A percentile compares a stretch with the other conserved stretches of the same genome.
Evolutionary conservation across 73 alveolate species (phyloP).

Genomic region (Stentor coeruleus): DNA sequence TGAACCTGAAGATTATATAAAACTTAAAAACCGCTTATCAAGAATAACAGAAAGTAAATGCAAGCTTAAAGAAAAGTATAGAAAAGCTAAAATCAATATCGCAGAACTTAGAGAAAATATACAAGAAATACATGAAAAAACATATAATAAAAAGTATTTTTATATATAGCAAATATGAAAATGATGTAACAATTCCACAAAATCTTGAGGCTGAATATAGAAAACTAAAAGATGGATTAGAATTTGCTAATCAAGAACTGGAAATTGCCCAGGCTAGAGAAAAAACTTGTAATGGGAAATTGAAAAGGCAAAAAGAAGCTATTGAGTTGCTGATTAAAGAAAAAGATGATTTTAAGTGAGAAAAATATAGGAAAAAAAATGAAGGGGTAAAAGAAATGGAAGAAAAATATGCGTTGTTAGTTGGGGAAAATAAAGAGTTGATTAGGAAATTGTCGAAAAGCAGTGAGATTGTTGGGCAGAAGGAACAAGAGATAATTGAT

Average conservation of each 20-base stretch:
- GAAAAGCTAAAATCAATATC: no score
- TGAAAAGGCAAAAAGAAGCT: neutral
- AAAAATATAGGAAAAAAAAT: neutral
- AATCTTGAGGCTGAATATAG: no score
- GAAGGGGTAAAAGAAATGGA: neutral
- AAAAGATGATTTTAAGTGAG: neutral
- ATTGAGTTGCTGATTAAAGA: neutral
- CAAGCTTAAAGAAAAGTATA: no score
- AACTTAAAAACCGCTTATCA: no score
- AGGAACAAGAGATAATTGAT: neutral
- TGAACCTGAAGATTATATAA: no score
- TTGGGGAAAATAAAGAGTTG: neutral
- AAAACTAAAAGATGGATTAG: no score
- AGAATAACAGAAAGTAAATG: no score
- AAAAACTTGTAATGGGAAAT: neutral
- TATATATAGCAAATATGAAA: no score
- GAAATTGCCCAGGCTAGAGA: conserved; percentile 3
- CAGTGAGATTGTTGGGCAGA: neutral
- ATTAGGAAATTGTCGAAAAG: neutral
- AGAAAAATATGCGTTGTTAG: neutral
- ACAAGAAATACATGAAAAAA: no score
- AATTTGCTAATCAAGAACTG: conserved; percentile 5
- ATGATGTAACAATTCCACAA: no score
- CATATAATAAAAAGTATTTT: no score
- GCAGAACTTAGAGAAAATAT: no score